These are phyloP conservation scores for Blastobotrys aristatus DNA, from an alignment of 1,139 yeast genomes.

Conservation along the genomic window DNA sequence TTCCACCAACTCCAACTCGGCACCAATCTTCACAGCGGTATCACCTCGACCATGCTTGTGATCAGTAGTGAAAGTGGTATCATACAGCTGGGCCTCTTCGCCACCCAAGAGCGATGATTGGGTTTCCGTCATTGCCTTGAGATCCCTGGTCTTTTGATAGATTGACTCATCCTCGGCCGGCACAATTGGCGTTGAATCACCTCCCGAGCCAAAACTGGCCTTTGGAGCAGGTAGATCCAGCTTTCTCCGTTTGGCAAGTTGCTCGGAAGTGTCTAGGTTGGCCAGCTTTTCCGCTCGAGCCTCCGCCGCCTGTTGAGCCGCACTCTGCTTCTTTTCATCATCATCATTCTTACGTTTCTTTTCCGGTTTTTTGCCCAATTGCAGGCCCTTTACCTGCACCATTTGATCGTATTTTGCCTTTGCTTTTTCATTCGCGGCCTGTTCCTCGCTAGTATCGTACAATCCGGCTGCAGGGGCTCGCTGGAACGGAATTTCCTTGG, in stretches of 20 bases:
- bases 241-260: slow-evolving; percentile 47
- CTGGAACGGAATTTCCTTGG: slow-evolving; percentile 78
- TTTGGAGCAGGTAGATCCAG: slow-evolving; percentile 52
- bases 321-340: slow-evolving; percentile 19
- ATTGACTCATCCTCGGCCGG: slow-evolving; percentile 24
- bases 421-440: slow-evolving; percentile 38
- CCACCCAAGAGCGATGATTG: slow-evolving; percentile 32
- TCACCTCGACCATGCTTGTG: neutral
- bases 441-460: slow-evolving; percentile 64
- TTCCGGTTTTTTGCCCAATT: slow-evolving; percentile 33
- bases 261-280: slow-evolving; percentile 36
- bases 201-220: slow-evolving; percentile 31
- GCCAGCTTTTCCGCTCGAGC: slow-evolving; percentile 39
- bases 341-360: slow-evolving; percentile 23
- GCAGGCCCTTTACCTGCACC: slow-evolving; percentile 48
- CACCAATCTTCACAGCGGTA: neutral
- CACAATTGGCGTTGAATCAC: neutral
- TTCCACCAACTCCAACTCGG: neutral
- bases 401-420: slow-evolving; percentile 42
- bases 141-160: slow-evolving; percentile 28
- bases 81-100: slow-evolving; percentile 14
- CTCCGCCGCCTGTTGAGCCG: slow-evolving; percentile 30
- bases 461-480: slow-evolving; percentile 64
- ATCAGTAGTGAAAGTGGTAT: neutral
- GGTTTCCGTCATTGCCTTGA: slow-evolving; percentile 26